These are phyloP conservation scores for Flaveria sonorensis DNA, from an alignment of 129 eudicot genomes.

Conservation along the genomic window DNA sequence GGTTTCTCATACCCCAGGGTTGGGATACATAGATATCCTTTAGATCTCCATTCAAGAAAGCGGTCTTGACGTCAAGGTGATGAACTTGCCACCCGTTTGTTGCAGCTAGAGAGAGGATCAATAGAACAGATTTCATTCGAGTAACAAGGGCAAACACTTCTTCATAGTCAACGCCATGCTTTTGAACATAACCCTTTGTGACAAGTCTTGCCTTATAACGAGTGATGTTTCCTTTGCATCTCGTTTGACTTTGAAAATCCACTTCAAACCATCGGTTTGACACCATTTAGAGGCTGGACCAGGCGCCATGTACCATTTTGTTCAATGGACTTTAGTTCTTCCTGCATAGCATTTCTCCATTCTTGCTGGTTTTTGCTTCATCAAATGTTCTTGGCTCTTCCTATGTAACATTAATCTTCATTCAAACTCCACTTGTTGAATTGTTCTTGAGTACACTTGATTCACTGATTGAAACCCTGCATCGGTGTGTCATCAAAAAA, in stretches of 20 bases:
- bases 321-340: neutral
- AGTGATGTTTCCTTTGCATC: neutral
- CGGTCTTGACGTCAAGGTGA: neutral
- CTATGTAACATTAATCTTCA: neutral
- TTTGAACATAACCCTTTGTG: too few species aligned
- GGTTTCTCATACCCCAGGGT: slow-evolving; percentile 1
- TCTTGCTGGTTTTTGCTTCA: neutral
- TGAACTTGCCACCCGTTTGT: neutral
- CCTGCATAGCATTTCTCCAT: neutral
- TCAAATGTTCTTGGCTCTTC: neutral
- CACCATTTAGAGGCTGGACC: neutral
- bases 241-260: neutral
- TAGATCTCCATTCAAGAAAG: too few species aligned
- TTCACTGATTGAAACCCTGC: neutral
- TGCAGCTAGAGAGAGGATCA: neutral
- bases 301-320: neutral
- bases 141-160: neutral
- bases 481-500: neutral
- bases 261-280: neutral
- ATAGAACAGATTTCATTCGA: neutral
- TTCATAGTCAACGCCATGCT: too few species aligned
- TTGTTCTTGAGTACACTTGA: neutral
- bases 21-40: too few species aligned
- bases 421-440: neutral
- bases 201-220: neutral